Conservation (phyloP, 2,329 filamentous ascomycete species). For the Chaetomiaceae sp. region DNA sequence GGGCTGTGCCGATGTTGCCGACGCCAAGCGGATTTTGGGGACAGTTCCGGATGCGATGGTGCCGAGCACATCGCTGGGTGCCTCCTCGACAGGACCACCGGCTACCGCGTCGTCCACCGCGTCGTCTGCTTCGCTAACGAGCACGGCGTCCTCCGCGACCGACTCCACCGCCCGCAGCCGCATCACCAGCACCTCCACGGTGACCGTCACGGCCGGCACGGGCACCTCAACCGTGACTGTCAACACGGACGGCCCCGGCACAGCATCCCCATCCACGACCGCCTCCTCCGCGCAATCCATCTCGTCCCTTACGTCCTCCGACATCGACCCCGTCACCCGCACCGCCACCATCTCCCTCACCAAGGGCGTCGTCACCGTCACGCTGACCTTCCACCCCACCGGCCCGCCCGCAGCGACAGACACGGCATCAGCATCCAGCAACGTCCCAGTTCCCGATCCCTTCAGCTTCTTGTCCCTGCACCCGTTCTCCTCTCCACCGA, state of each 20-base stretch:
- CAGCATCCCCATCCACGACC: neutral
- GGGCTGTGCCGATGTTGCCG: conserved; percentile 38
- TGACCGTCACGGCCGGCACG: conserved; percentile 7
- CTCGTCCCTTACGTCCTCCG: neutral
- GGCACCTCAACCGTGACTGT: conserved; percentile 14
- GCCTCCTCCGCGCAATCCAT: neutral
- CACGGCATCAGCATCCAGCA: too few species aligned
- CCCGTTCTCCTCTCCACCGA: neutral
- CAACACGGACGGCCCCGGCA: neutral
- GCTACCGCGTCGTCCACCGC: neutral
- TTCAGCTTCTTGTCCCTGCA: too few species aligned
- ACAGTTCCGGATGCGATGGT: conserved; percentile 8
- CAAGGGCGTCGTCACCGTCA: conserved; percentile 3
- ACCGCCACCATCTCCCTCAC: conserved; percentile 1
- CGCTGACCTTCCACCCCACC: conserved; percentile 2
- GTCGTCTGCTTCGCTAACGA: neutral
- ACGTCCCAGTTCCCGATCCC: too few species aligned
- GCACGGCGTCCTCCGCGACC: neutral
- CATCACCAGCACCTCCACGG: conserved; percentile 13
- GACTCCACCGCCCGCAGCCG: neutral
- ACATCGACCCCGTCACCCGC: neutral
- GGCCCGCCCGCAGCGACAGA: neutral
- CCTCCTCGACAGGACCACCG: neutral
- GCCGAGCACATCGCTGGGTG: neutral
- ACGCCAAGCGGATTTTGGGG: conserved; percentile 40